Evolutionary conservation across 306 rosid genomes (phyloP), one percentile per base, ranked within the genome.

Genomic region (Pyrus communis): DNA sequence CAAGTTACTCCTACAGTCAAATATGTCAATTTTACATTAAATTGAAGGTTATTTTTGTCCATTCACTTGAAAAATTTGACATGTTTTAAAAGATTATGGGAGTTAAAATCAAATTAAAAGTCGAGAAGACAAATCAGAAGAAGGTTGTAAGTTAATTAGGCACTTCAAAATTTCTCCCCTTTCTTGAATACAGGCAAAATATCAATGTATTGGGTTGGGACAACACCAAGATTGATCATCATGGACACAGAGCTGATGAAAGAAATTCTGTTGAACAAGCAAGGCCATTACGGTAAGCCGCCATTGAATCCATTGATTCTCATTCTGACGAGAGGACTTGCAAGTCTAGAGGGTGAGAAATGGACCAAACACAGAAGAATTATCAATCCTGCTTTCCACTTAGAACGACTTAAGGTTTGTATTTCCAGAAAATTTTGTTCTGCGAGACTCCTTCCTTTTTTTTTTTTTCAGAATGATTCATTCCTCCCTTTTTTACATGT

Each of bases 301-400:
- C 77, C 79, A 5, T 4, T 85, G 45, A 85, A 68, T 75, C 85
- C 89, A 49, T 70, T 71, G 45, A 77, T 86, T 77, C 79, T 80
- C 42, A 73, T 83, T 65, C 54, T 89, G 23, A 82, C 81, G 0
- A 83, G 57, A 67, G 91, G 88, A 19, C 69, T 81, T 18, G 21
- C 93, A n/a, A 49, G 81, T 79, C 75, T 87, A n/a, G 83, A 85
- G 28, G 89, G 85, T 33, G 85, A 87, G 45, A 74, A 75, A 8
- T 87, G 91, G 85, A 73, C 83, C 18, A 81, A 69, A 67, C 89
- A 80, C 30, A 81, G 88, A 71, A 85, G 79, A 73, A 79, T 79
- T 2, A 57, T 89, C 64, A 86, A 85, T 63, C 89, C 88, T 60
- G 91, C 84, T 79, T 89, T 89, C 77, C 85, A 87, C 82, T 42